These are phyloP conservation scores for Galium porrigens DNA, from an alignment of 305 asterid genomes.

Conservation along the genomic window DNA sequence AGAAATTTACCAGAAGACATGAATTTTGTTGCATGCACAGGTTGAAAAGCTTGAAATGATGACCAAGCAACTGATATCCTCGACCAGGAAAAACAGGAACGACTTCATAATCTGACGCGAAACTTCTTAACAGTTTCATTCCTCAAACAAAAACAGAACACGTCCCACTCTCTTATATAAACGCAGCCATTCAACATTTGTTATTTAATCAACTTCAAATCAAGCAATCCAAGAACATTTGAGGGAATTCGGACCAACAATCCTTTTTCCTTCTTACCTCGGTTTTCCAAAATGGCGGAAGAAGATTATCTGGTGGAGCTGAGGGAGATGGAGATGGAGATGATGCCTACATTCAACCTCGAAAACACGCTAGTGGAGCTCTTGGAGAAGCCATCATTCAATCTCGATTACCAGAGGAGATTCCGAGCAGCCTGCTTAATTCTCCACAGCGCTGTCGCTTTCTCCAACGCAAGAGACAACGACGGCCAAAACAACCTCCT, in stretches of 20 bases:
- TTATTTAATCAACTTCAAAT: background rate
- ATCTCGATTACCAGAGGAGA: background rate
- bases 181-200: background rate
- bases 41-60: background rate
- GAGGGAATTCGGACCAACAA: background rate
- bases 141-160: background rate
- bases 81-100: background rate
- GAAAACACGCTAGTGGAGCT: conserved; percentile 3
- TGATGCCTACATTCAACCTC: background rate
- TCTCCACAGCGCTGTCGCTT: conserved; percentile 9
- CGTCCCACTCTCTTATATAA: background rate
- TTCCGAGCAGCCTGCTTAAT: conserved; percentile 7
- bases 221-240: background rate
- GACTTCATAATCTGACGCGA: background rate
- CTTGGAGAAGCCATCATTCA: background rate
- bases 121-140: background rate
- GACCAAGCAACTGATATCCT: background rate
- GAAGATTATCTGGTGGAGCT: conserved; percentile 3
- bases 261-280: background rate
- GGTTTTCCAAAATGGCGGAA: background rate
- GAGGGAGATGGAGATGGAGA: background rate
- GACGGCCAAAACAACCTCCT: background rate
- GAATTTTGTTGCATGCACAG: background rate
- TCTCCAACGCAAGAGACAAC: conserved; percentile 5
- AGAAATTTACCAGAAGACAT: background rate